Base-by-base conservation (phyloP, 495 filamentous ascomycete genomes). In the Aspergillus campestris region DNA sequence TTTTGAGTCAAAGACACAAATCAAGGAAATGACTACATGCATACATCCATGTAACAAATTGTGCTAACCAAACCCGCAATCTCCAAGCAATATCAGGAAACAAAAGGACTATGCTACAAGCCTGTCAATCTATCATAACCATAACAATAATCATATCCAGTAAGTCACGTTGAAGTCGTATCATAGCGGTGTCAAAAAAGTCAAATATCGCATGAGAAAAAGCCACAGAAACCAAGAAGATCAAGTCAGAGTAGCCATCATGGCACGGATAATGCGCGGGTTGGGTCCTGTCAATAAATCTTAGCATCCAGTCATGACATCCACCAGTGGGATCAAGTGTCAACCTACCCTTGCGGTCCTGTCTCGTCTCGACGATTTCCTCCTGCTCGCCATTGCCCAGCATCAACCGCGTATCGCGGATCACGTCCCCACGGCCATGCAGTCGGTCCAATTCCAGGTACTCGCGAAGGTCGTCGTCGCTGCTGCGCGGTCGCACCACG, bases 271-370 rank as follows among this genome's bases (percentile, higher is more conserved):
- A 34, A 85, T 54, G 36, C 71, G 73, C 28, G 85, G 78, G 41
- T 80, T 74, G 2, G 83, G 75, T 45, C 60, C 75, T 79, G 57
- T 45, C 24, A 51, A 24, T 13, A 42, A 37, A 49, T 64, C 38
- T 55, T 28, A 50, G 48, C 41, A 58, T 47, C 12, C 40, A 32
- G 40, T 44, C 18, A 24, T 28, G 47, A 71, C 62, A 61, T 57
- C 65, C 61, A 60, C 57, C 60, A 62, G 68, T 76, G 40, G 62
- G 51, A 53, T 69, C 62, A 65, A 84, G 75, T 66, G 72, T 77
- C 73, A 86, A 72, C 82, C 74, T 89, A 94, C 89, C 86, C 84
- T 78, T 87, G 66, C 81, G 81, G 60, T 94, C 86, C 71, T 81
- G 84, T 67, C 84, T 82, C 51, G 92, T 70, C 54, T 87, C 76